phyloP scores from a whole-genome alignment of 2,329 filamentous ascomycete genomes.

The Penicillium sp. region DNA sequence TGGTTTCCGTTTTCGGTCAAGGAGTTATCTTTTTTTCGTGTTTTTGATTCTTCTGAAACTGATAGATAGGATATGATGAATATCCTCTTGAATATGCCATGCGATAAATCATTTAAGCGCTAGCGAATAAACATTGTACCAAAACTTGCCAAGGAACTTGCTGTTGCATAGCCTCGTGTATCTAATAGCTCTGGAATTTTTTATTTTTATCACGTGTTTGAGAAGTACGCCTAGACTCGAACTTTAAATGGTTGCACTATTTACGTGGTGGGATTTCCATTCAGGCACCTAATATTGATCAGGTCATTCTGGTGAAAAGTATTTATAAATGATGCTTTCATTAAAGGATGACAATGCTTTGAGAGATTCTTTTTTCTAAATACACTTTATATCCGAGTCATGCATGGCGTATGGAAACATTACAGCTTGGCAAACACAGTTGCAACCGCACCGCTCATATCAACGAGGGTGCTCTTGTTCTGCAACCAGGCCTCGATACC shows the following conservation, averaged over 20 bases:
- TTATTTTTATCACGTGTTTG: neutral
- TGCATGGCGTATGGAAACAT: conserved; percentile 10
- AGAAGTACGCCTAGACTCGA: no score
- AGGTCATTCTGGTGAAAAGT: no score
- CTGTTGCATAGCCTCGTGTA: neutral
- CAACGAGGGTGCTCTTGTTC: conserved; percentile 86
- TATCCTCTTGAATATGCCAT: conserved; percentile 12
- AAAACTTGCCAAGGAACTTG: neutral
- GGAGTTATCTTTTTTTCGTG: conserved; percentile 9
- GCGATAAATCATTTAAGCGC: conserved; percentile 10
- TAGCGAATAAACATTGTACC: neutral
- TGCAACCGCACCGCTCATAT: conserved; percentile 70
- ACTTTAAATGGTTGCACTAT: neutral
- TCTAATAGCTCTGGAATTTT: neutral
- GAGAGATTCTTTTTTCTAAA: neutral
- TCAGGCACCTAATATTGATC: no score
- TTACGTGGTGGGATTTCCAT: neutral
- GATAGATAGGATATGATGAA: conserved; percentile 10
- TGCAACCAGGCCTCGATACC: conserved; percentile 80
- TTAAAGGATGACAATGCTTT: neutral
- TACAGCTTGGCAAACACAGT: conserved; percentile 74
- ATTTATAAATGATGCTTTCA: neutral
- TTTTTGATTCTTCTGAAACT: conserved; percentile 1
- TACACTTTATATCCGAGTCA: conserved; percentile 3
- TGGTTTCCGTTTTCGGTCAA: conserved; percentile 3